Percentiles rank a stretch among this genome's conserved stretches.
These are phyloP conservation scores for Alisma plantagoaquatica DNA, from an alignment of 106 monocot species.

Conservation along the genomic window DNA sequence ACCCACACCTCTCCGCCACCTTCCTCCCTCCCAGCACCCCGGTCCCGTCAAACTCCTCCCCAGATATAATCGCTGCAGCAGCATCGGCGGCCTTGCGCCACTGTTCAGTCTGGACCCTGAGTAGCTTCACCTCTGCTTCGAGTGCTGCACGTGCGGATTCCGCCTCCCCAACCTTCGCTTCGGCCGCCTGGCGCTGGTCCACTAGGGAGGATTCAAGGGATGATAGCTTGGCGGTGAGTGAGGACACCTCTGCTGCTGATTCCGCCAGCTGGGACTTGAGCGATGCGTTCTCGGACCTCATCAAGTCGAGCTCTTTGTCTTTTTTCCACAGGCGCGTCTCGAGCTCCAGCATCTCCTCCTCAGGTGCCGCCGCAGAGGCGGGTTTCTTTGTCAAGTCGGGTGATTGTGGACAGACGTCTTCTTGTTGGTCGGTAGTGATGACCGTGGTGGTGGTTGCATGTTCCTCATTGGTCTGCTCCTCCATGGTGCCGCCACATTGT, in stretches of 20 bases:
- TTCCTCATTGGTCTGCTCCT: neutral
- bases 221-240: slow-evolving; percentile 19
- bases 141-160: slow-evolving; percentile 20
- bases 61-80: slow-evolving; percentile 39
- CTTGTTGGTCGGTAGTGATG: slow-evolving; percentile 3
- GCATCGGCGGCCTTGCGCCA: slow-evolving; percentile 86
- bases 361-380: neutral
- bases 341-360: slow-evolving; percentile 16
- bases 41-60: neutral
- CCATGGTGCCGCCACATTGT: neutral
- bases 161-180: slow-evolving; percentile 26
- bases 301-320: slow-evolving; percentile 17
- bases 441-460: too few species aligned
- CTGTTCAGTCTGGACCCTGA: slow-evolving; percentile 70
- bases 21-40: slow-evolving; percentile 9
- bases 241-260: slow-evolving; percentile 10
- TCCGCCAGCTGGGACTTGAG: slow-evolving; percentile 30
- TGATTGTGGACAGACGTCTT: neutral
- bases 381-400: too few species aligned
- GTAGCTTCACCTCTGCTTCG: slow-evolving; percentile 41
- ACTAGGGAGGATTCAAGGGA: slow-evolving; percentile 38
- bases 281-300: slow-evolving; percentile 20
- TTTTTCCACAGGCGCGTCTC: slow-evolving; percentile 27
- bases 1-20: slow-evolving; percentile 31
- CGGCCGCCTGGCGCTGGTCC: slow-evolving; percentile 15